Evolutionary conservation across 1,139 yeast species (phyloP).

Genomic region (Suhomyces terraborum): DNA sequence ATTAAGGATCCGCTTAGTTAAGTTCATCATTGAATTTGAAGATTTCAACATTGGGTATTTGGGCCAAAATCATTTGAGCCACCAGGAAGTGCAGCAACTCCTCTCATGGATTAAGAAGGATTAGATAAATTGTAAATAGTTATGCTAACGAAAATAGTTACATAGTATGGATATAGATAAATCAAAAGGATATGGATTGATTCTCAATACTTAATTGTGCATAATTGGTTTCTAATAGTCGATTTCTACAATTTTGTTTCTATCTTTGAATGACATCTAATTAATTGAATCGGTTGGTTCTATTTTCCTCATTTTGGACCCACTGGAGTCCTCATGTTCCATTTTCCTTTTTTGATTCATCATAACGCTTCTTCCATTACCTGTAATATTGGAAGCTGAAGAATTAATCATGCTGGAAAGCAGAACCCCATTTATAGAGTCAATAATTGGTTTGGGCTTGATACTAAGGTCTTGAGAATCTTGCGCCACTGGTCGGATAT

Average conservation of each 20-base stretch:
- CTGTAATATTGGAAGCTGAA: slow-evolving; percentile 16
- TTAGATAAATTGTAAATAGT: background rate
- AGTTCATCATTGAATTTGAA: slow-evolving; percentile 38
- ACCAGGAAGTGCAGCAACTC: slow-evolving; percentile 1
- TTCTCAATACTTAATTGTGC: too few relatives aligned
- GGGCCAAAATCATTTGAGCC: slow-evolving; percentile 17
- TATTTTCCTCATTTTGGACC: background rate
- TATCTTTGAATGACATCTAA: background rate
- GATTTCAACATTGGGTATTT: slow-evolving; percentile 41
- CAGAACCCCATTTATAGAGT: slow-evolving; percentile 11
- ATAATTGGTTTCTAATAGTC: too few relatives aligned
- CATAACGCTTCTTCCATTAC: slow-evolving; percentile 32
- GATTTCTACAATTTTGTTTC: background rate
- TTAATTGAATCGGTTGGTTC: background rate
- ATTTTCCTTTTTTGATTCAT: slow-evolving; percentile 25
- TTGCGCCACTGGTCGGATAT: slow-evolving; percentile 24
- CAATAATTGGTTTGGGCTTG: slow-evolving; percentile 31
- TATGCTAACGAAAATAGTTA: too few relatives aligned
- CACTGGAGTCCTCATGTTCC: slow-evolving; percentile 2
- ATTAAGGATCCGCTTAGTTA: slow-evolving; percentile 31
- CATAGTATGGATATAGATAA: background rate
- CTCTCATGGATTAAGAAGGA: slow-evolving; percentile 11
- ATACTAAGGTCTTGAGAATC: slow-evolving; percentile 33
- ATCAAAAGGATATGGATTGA: background rate
- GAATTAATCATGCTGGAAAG: slow-evolving; percentile 10